Evolutionary conservation across 2,329 filamentous ascomycete genomes (phyloP), one percentile per base, ranked within the genome.

Genomic region (Sporothrix mexicana): DNA sequence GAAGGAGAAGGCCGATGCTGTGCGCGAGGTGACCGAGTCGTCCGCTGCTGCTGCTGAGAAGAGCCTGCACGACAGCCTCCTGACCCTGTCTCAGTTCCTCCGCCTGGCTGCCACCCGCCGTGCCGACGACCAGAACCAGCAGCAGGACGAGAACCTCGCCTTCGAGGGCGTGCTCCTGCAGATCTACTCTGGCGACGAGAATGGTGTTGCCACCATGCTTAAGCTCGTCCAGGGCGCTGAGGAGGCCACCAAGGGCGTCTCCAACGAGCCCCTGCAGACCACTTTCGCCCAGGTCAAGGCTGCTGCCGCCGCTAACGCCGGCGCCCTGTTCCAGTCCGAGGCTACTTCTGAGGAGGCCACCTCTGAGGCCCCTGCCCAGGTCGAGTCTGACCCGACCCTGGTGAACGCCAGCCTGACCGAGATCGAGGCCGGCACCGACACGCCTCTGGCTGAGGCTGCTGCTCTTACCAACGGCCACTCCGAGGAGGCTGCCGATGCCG

Each of bases 81-180:
- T 95, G 66, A 85, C 89, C 36, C 84, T 96, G 75, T 93, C 93
- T 5, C 92, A 94, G 80, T 97, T 96, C 84, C 84, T 96, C 76
- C 90, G 92, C 76, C 87, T 94, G 51, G 93, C 93, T 74, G 93
- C 93, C 73, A 90, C 92, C 77, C 90, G 93, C 76, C 88, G 92
- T 77, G 86, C 89, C 23, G 91, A 93, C 79, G 92, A 92, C 75
- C 87, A 85, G 71, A 87, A 92, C 77, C 86, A 88, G 66, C 82
- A 85, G 55, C 81, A 87, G 5, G 92, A 94, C 73, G 92, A 95
- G 83, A 93, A 91, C 81, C 90, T 90, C 81, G 93, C 93, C 49
- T 90, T 96, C 74, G 93, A 97, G 82, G 93, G 93, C 70, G 90
- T 93, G 47, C 85, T 97, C 73, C 85, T 94, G 64, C 87, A 91